Evolutionary conservation across 768 basidiomycete genomes (phyloP).

Genomic region (Solioccasus polychromus): DNA sequence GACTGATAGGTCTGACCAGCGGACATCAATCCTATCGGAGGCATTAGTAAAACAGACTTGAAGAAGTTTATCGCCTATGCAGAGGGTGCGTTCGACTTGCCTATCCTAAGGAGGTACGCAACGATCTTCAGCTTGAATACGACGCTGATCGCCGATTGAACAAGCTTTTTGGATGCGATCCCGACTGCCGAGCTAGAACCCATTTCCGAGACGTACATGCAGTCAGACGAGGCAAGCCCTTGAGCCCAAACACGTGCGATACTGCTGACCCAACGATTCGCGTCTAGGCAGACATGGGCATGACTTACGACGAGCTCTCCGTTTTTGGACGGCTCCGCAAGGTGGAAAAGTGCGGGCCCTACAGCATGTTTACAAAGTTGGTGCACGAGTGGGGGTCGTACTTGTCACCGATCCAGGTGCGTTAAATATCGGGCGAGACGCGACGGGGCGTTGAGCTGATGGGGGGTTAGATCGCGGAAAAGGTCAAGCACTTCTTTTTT

Average conservation of each 20-base stretch:
- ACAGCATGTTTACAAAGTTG: constrained; percentile 95
- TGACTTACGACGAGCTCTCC: constrained; percentile 97
- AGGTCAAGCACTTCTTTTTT: constrained; percentile 97
- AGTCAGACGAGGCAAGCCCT: constrained; percentile 81
- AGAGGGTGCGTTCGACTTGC: constrained; percentile 72
- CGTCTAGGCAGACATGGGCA: constrained; percentile 91
- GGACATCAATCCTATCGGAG: constrained; percentile 97
- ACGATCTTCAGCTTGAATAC: neutral
- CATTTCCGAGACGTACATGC: constrained; percentile 89
- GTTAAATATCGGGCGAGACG: constrained; percentile 1
- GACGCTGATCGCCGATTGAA: neutral
- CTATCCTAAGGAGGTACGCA: constrained; percentile 71
- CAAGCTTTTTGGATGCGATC: constrained; percentile 89
- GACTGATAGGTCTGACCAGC: constrained; percentile 43
- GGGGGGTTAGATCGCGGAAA: constrained; percentile 72
- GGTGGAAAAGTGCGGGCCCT: constrained; percentile 96
- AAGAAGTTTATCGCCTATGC: constrained; percentile 95
- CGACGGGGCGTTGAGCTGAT: neutral
- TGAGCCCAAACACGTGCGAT: neutral
- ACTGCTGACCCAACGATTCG: neutral
- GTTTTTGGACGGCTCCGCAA: constrained; percentile 92
- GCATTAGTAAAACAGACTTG: constrained; percentile 95
- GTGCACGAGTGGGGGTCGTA: constrained; percentile 89
- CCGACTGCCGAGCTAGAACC: constrained; percentile 98
- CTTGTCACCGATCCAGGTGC: constrained; percentile 79